These are phyloP conservation scores for Aureobasidium sp. DNA, from an alignment of 2,329 filamentous ascomycete species.

Conservation along the genomic window DNA sequence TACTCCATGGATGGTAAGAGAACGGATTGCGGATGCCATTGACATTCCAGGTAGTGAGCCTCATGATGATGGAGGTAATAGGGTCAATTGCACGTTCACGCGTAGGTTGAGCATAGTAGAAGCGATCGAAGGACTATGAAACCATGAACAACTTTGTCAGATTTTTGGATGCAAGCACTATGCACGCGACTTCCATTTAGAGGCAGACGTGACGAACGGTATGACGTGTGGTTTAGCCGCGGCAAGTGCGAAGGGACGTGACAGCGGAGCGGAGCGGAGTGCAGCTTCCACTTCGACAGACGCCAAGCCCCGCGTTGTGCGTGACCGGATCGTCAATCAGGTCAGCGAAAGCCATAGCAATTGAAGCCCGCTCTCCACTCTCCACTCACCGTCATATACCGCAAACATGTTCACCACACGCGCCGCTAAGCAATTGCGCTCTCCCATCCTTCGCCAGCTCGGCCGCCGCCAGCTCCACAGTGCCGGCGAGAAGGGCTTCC, in stretches of 20 bases:
- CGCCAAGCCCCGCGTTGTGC: background rate
- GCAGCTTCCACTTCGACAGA: background rate
- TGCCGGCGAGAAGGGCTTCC: conserved; percentile 28
- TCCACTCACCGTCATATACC: background rate
- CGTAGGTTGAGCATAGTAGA: background rate
- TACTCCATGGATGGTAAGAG: conserved; percentile 43
- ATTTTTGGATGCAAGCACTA: background rate
- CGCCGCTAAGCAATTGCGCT: conserved; percentile 13
- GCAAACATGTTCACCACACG: conserved; percentile 15
- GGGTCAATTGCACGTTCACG: background rate
- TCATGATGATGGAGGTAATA: conserved; percentile 21
- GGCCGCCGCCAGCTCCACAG: conserved; percentile 15
- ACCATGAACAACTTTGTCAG: background rate
- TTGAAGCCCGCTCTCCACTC: background rate
- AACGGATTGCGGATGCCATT: conserved; percentile 47
- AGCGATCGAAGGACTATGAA: background rate
- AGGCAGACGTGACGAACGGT: background rate
- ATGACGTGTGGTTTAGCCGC: background rate
- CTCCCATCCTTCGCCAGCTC: conserved; percentile 22
- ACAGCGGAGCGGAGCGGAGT: background rate
- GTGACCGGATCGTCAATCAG: background rate
- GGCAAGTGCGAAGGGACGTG: background rate
- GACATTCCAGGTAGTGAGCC: conserved; percentile 39
- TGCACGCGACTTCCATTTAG: background rate
- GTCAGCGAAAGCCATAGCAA: background rate